These are phyloP conservation scores for Blastobotrys buckinghamii DNA, from an alignment of 1,139 yeast species.

Conservation along the genomic window DNA sequence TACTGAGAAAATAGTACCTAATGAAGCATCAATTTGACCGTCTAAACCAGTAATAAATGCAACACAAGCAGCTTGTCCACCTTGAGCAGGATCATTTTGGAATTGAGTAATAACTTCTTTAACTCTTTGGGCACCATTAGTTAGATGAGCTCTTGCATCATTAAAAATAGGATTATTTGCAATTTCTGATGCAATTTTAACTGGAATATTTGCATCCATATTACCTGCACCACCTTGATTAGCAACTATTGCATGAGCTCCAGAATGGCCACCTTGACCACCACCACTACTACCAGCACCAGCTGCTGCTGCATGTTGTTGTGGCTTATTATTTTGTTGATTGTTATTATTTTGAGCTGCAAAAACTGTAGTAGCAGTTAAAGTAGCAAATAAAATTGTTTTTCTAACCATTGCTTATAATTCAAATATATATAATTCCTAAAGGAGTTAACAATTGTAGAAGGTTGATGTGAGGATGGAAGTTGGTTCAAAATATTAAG, in stretches of 20 bases:
- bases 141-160: constrained; percentile 1
- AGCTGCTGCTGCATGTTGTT: no score
- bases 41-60: constrained; percentile 29
- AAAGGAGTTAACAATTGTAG: no score
- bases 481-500: no score
- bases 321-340: not conserved
- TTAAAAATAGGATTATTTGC: not conserved
- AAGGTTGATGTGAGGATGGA: no score
- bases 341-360: not conserved
- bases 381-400: not conserved
- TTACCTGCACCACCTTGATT: not conserved
- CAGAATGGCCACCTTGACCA: not conserved
- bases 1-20: constrained; percentile 24
- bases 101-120: constrained; percentile 19
- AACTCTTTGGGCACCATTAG: constrained; percentile 23
- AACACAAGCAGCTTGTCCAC: constrained; percentile 22
- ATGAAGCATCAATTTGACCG: constrained; percentile 30
- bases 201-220: not conserved
- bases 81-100: constrained; percentile 21
- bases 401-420: not conserved
- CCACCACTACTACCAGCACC: not conserved
- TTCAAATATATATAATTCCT: no score
- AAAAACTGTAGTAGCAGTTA: not conserved
- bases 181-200: not conserved
- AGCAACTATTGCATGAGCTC: not conserved